Conservation (phyloP, 176 grass and related monocot species). For the Musa itinerans region DNA sequence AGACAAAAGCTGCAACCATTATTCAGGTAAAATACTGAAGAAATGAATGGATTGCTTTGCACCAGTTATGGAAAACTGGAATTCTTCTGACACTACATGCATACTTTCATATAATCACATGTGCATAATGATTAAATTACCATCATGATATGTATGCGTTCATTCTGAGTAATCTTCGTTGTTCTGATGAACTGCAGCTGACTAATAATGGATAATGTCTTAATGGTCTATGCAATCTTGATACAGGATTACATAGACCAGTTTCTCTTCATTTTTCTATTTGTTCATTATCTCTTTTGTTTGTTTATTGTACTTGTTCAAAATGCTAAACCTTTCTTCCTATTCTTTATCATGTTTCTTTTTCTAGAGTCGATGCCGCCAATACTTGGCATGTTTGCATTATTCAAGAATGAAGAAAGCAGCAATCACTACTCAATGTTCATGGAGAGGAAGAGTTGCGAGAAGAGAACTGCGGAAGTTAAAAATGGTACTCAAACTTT, state of each 20-base stretch:
- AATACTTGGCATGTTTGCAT: conserved; percentile 55
- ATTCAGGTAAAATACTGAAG: conserved; percentile 57
- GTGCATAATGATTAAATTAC: background rate
- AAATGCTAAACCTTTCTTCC: conserved; percentile 6
- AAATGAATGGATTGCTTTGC: conserved; percentile 8
- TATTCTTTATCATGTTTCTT: conserved; percentile 17
- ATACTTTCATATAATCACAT: background rate
- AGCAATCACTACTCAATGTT: conserved; percentile 79
- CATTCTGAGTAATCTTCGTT: too few species aligned
- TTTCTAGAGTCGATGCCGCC: conserved; percentile 68
- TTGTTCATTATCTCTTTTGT: too few species aligned
- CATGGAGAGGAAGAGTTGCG: conserved; percentile 91
- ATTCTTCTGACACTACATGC: background rate
- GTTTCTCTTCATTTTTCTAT: background rate
- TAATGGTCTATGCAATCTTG: background rate
- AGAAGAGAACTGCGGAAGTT: conserved; percentile 85
- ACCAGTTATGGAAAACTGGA: background rate
- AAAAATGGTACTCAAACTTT: conserved; percentile 59
- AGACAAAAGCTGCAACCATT: conserved; percentile 60
- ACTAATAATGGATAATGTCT: background rate
- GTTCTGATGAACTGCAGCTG: too few species aligned
- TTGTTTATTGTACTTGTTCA: background rate
- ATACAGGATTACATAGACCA: background rate
- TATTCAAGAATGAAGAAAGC: conserved; percentile 91
- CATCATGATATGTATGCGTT: too few species aligned